Evolutionary conservation across 2,329 filamentous ascomycete species (phyloP).

Genomic region (Pseudopithomyces maydicus): DNA sequence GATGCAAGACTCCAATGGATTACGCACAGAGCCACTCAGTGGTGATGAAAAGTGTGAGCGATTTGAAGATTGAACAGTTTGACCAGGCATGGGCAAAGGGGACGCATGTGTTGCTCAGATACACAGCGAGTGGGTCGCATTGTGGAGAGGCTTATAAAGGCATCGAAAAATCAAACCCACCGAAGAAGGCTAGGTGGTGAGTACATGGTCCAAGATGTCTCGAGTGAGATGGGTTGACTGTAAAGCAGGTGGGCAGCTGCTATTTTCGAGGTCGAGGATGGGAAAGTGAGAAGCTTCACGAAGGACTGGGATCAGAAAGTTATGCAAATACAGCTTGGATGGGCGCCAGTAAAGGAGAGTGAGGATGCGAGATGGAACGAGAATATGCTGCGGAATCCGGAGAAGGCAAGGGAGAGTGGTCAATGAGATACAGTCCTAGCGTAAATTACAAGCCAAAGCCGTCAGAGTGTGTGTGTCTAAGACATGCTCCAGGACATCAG

Average conservation of each 20-base stretch:
- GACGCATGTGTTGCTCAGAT: constrained; percentile 42
- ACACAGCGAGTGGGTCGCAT: constrained; percentile 46
- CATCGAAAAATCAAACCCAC: constrained; percentile 36
- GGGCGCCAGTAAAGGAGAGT: constrained; percentile 17
- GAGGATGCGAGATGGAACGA: constrained; percentile 6
- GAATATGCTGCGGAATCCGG: constrained; percentile 2
- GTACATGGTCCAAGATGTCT: not conserved
- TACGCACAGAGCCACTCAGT: constrained; percentile 45
- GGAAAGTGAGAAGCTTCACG: constrained; percentile 44
- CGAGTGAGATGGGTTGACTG: not conserved
- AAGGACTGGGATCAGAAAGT: constrained; percentile 45
- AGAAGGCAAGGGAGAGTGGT: not conserved
- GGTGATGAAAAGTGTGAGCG: constrained; percentile 41
- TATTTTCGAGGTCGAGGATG: constrained; percentile 46
- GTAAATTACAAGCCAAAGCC: too few species aligned
- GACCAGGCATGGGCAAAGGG: constrained; percentile 45
- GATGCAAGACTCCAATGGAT: constrained; percentile 43
- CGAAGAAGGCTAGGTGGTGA: constrained; percentile 34
- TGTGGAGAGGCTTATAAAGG: constrained; percentile 43
- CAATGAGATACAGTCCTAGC: not conserved
- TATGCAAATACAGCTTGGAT: constrained; percentile 21
- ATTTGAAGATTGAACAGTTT: constrained; percentile 44
- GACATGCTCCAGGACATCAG: too few species aligned
- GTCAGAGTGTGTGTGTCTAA: too few species aligned
- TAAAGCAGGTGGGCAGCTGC: constrained; percentile 39